A percentile compares a stretch with the other conserved stretches of the same genome.
Conservation (phyloP, 129 eudicot genomes). For the Tanacetum coccineum region DNA sequence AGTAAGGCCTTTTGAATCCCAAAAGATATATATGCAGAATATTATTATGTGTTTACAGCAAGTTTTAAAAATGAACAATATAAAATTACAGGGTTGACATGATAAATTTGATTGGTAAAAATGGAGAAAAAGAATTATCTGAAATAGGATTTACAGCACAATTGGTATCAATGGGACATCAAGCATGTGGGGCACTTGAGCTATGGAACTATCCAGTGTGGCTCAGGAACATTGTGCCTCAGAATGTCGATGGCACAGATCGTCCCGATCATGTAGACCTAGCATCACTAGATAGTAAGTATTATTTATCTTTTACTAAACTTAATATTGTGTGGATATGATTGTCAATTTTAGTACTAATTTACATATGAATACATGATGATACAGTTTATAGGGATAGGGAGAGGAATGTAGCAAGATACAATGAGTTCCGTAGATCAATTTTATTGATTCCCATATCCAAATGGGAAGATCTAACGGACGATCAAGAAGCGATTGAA, state of each 20-base stretch:
- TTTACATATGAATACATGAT: not conserved
- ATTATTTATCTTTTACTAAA: not conserved
- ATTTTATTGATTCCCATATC: constrained; percentile 47
- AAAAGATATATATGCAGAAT: not conserved
- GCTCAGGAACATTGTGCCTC: not conserved
- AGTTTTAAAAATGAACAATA: no score
- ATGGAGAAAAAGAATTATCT: constrained; percentile 32
- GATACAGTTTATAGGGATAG: constrained; percentile 2
- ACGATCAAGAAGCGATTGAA: constrained; percentile 33
- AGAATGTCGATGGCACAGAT: constrained; percentile 11
- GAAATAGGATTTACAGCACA: not conserved
- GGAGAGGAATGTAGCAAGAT: constrained; percentile 41
- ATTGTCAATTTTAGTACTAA: not conserved
- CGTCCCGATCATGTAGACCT: constrained; percentile 46
- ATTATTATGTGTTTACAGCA: no score
- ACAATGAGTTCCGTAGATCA: constrained; percentile 31
- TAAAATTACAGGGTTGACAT: constrained; percentile 31
- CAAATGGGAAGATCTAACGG: constrained; percentile 64
- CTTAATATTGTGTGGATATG: not conserved
- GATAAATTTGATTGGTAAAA: constrained; percentile 32
- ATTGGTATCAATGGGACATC: no score
- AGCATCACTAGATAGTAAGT: constrained; percentile 52
- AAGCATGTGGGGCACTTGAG: constrained; percentile 26
- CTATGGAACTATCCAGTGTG: constrained; percentile 54
- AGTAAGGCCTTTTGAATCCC: constrained; percentile 21